phyloP scores from a whole-genome alignment of 495 filamentous ascomycete species.

The Tuber indicum region DNA sequence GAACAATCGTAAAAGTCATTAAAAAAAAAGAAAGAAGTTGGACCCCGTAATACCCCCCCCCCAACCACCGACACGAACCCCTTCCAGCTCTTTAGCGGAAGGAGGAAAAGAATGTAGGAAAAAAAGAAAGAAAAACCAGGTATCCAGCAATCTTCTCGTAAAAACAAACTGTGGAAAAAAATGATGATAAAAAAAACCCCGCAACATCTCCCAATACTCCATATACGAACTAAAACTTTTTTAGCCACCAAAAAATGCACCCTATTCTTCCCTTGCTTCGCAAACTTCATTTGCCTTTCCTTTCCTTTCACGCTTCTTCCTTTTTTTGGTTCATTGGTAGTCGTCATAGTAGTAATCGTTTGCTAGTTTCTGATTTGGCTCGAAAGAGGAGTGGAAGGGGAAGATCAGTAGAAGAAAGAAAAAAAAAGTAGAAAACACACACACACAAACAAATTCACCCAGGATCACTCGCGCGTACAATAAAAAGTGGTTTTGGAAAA shows the following conservation, averaged over 20 bases:
- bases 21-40: constrained; percentile 14
- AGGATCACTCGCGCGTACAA: neutral
- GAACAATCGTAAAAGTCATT: constrained; percentile 36
- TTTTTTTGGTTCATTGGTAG: constrained; percentile 2
- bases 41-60: neutral
- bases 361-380: neutral
- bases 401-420: neutral
- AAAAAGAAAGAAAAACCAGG: constrained; percentile 6
- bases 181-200: constrained; percentile 32
- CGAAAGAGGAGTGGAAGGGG: neutral
- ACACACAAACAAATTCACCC: neutral
- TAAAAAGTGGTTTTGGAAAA: neutral
- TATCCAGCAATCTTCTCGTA: constrained; percentile 36
- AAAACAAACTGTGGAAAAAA: constrained; percentile 25
- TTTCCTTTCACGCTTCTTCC: constrained; percentile 4
- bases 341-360: neutral
- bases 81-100: neutral
- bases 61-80: neutral
- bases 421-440: constrained; percentile 1
- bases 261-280: constrained; percentile 10
- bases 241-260: constrained; percentile 30
- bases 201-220: constrained; percentile 39
- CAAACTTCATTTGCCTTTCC: neutral
- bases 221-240: constrained; percentile 31
- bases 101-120: neutral